Evolutionary conservation across 495 filamentous ascomycete genomes (phyloP), one percentile per base, ranked within the genome.

Genomic region (Trichoderma reesei): DNA sequence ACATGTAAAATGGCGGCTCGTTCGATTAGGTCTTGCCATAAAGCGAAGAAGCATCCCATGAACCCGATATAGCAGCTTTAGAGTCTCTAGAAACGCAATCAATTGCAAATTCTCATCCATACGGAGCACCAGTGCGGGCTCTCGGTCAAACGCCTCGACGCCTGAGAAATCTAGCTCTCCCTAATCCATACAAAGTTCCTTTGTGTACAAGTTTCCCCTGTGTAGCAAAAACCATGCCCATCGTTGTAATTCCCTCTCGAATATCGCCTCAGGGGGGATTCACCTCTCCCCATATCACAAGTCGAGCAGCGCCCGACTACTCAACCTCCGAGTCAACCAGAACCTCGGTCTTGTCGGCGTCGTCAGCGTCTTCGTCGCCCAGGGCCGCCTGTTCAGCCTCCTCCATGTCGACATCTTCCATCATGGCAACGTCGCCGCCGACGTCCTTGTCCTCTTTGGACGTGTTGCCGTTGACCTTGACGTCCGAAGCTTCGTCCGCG

Each of bases 391-490:
- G 8, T 39, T 65, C 63, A 39, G 20, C 54, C 3, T 41, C 54
- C 14, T 65, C 63, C 46, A 59, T 26, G 10, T 54, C 48, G 9
- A 60, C 44, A 48, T 65, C 63, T 18, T 41, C 63, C 20, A 16
- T 31, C 13, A 11, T 65, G 10, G 54, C 39, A 39, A 5, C 54
- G 14, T 60, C 39, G 54, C 38, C 63, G 8, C 61, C 41, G 10
- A 13, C 56, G 39, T 65, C 54, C 26, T 51, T 31, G 31, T 63
- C 41, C 2, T 34, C 74, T 65, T 75, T 73, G 54, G 74, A 74
- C 63, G 74, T 73, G 38, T 74, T 72, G 63, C 36, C 46, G 18
- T 63, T 48, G 59, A 61, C 18, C 10, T 41, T 61, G 59, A 39
- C 13, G 10, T 26, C 36, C 6, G 59, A 41, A 13, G 11, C 51